Evolutionary conservation across 2,329 filamentous ascomycete genomes (phyloP).

Genomic region (Alternaria alternata): DNA sequence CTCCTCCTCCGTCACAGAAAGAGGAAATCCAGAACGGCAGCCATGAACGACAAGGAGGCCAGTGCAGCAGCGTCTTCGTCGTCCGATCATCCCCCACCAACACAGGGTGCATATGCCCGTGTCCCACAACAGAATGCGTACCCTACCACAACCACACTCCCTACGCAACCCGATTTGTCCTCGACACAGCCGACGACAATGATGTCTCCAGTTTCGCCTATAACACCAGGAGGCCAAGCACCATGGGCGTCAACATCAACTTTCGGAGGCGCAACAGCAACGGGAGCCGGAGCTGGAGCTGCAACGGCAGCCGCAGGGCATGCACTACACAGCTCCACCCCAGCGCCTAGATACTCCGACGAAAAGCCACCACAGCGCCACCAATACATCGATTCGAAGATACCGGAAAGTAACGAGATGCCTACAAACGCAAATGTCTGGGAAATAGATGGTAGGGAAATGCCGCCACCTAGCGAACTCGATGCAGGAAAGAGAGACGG

Average conservation of each 20-base stretch:
- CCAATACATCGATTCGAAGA: not conserved
- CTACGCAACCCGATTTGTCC: not conserved
- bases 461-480: conserved; percentile 9
- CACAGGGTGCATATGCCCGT: not conserved
- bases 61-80: not conserved
- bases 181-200: conserved; percentile 1
- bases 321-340: not conserved
- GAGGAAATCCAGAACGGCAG: conserved; percentile 1
- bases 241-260: conserved; percentile 8
- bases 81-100: not conserved
- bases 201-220: conserved; percentile 5
- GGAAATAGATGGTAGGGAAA: conserved; percentile 20
- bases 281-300: not conserved
- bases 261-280: not conserved
- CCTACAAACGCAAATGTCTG: conserved; percentile 20
- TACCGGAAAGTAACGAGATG: conserved; percentile 14
- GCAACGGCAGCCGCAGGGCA: not conserved
- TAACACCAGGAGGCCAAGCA: not conserved
- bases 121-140: not conserved
- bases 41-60: conserved; percentile 6
- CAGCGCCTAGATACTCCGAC: not conserved
- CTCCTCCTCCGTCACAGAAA: conserved; percentile 18
- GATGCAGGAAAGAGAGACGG: conserved; percentile 9
- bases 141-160: not conserved
- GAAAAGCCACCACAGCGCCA: conserved; percentile 10